These are phyloP conservation scores for Entomortierella beljakovae DNA, from an alignment of 192 early-diverging fungal species.

Conservation along the genomic window DNA sequence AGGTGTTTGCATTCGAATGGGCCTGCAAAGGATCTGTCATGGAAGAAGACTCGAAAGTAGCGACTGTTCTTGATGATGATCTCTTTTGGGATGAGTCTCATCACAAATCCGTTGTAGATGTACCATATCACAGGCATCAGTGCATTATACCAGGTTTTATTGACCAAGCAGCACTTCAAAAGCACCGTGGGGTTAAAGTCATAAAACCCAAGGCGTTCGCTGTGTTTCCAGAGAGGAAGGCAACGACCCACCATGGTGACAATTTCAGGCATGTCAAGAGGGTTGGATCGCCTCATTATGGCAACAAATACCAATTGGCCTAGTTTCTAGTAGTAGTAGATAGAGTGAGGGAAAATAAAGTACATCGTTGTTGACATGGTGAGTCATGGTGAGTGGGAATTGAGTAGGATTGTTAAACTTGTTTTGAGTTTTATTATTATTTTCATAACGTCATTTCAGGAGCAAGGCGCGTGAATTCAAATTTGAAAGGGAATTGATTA, in stretches of 20 bases:
- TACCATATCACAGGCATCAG: slow-evolving; percentile 42
- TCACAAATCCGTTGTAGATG: slow-evolving; percentile 32
- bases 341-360: not conserved
- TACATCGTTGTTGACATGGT: too few species aligned
- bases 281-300: slow-evolving; percentile 11
- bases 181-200: slow-evolving; percentile 33
- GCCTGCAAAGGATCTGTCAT: slow-evolving; percentile 25
- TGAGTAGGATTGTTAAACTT: not conserved
- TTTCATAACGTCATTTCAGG: not conserved
- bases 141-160: slow-evolving; percentile 38
- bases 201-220: slow-evolving; percentile 30
- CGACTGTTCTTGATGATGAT: slow-evolving; percentile 34
- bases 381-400: not conserved
- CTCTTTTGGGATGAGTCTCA: slow-evolving; percentile 28
- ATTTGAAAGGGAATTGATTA: too few species aligned
- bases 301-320: not conserved
- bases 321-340: not conserved
- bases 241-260: slow-evolving; percentile 31
- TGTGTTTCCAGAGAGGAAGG: slow-evolving; percentile 45
- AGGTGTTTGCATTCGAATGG: slow-evolving; percentile 20
- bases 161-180: slow-evolving; percentile 25
- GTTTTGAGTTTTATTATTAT: not conserved
- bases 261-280: slow-evolving; percentile 44
- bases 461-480: too few species aligned
- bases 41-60: slow-evolving; percentile 28